Conservation (phyloP, 2,329 filamentous ascomycete species). For the Aspergillus niger region DNA sequence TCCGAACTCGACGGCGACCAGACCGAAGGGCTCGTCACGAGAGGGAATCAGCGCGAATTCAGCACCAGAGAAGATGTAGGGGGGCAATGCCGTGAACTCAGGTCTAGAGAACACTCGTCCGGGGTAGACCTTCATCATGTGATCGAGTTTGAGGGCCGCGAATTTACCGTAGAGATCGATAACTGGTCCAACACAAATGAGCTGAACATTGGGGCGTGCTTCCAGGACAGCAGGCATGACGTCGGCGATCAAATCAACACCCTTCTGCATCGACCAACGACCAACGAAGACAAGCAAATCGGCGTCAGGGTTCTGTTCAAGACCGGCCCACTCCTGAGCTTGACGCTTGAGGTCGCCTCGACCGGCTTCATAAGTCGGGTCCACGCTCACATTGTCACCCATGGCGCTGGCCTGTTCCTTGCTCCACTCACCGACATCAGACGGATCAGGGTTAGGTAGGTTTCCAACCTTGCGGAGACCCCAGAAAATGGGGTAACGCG, state of each 20-base stretch:
- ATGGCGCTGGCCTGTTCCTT: constrained; percentile 56
- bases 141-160: constrained; percentile 63
- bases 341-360: constrained; percentile 58
- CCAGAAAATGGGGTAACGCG: constrained; percentile 70
- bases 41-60: constrained; percentile 70
- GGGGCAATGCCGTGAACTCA: constrained; percentile 66
- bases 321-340: constrained; percentile 68
- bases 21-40: constrained; percentile 67
- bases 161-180: constrained; percentile 69
- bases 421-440: constrained; percentile 56
- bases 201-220: constrained; percentile 59
- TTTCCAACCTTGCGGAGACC: constrained; percentile 63
- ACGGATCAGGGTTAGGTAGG: constrained; percentile 65
- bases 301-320: constrained; percentile 61
- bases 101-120: constrained; percentile 66
- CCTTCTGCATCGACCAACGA: constrained; percentile 69
- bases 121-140: constrained; percentile 65
- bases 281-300: constrained; percentile 69
- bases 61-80: constrained; percentile 66
- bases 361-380: constrained; percentile 56
- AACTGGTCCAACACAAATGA: constrained; percentile 64
- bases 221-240: constrained; percentile 67
- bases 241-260: constrained; percentile 68
- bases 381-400: constrained; percentile 53
- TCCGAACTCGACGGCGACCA: constrained; percentile 69